Base-by-base conservation (phyloP, 2,329 filamentous ascomycete genomes). In the Diaporthe sp. region DNA sequence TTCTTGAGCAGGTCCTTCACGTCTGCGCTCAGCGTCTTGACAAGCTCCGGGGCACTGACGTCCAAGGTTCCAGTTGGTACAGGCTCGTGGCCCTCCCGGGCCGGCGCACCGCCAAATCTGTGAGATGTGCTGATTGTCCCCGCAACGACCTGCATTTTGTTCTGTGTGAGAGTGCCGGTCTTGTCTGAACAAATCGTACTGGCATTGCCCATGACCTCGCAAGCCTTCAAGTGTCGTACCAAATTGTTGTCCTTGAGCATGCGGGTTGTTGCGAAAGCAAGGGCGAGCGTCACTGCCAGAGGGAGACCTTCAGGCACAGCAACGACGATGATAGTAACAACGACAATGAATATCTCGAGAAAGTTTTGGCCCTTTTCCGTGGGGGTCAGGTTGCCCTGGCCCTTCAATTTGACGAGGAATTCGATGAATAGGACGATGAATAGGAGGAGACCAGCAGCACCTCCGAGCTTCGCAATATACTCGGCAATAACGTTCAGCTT, bases 401-500 rank as follows among this genome's bases (percentile, higher is more conserved):
- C 82, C 8, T 87, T 86, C 4, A 98, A 89, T 17, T 91, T 86
- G 65, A 92, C 94, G 13, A 97, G 87, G 82, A 98, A 98, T 80
- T 95, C 91, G 85, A 98, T 96, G 80, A 98, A 91, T 19, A 98
- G 88, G 61, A 97, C 93, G 62, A 96, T 88, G 85, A 98, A 98
- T 62, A 98, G 88, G 12, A 95, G 86, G 19, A 97, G 86, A 78
- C 94, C 95, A 67, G 95, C 94, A 70, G 89, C 92, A 82, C 94
- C 95, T 84, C 93, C 93, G 49, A 95, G 86, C 83, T 94, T 94
- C 75, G 93, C 93, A 82, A 95, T 95, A 85, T 93, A 94, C 78
- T 94, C 92, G 75, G 94, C 94, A 78, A 95, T 91, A 76, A 90
- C 87, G 80, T 94, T 94, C 71, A 95, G 88, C 84, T 95, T 95